Conservation (phyloP, 257 asterid genomes). For the Nicotiana tomentosiformis region DNA sequence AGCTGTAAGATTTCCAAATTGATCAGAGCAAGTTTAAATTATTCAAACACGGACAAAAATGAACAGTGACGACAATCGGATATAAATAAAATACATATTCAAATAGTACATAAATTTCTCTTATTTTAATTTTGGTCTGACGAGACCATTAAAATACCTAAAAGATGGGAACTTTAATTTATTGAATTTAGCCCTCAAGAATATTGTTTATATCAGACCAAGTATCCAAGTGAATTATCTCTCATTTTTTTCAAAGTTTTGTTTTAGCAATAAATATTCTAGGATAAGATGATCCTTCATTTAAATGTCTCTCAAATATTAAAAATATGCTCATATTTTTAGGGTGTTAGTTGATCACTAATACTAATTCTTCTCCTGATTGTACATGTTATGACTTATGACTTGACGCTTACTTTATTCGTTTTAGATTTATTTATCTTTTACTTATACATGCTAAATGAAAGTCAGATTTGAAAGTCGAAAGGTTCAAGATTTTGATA, state of each 20-base stretch:
- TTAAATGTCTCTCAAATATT: neutral
- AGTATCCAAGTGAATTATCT: neutral
- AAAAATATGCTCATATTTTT: neutral
- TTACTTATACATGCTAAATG: too few species aligned
- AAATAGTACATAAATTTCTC: neutral
- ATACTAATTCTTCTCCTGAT: too few species aligned
- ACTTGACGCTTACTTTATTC: neutral
- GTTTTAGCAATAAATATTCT: neutral
- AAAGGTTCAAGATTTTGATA: neutral
- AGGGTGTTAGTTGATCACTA: neutral
- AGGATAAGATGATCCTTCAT: too few species aligned
- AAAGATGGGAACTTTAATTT: neutral
- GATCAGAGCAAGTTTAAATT: neutral
- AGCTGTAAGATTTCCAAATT: neutral
- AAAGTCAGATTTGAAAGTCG: neutral
- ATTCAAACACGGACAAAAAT: neutral
- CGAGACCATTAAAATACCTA: neutral
- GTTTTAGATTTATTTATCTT: neutral
- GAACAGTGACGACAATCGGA: too few species aligned
- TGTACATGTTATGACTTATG: neutral
- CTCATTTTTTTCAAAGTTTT: neutral
- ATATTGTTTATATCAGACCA: neutral
- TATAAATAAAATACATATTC: neutral
- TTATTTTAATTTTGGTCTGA: neutral
- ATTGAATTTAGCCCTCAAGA: neutral